Conservation (phyloP, 306 rosid species). For the Cicer bijugum region DNA sequence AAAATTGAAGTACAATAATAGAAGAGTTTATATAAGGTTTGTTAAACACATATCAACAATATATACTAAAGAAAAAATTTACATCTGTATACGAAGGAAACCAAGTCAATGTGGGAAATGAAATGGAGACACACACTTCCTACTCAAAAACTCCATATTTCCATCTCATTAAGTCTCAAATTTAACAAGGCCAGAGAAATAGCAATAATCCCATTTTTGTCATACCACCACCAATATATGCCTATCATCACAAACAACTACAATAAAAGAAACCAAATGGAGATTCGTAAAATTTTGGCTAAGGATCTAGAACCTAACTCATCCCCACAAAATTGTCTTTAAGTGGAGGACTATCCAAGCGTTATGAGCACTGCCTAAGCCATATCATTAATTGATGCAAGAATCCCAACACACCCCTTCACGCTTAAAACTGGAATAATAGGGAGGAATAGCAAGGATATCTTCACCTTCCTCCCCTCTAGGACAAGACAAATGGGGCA, state of each 20-base stretch:
- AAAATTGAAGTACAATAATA: constrained; percentile 25
- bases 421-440: neutral
- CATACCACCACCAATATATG: constrained; percentile 16
- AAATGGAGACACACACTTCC: constrained; percentile 33
- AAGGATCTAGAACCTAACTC: neutral
- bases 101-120: constrained; percentile 29
- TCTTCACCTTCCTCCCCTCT: neutral
- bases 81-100: neutral
- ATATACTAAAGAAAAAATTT: neutral
- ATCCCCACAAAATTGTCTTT: neutral
- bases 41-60: constrained; percentile 29
- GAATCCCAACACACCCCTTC: neutral
- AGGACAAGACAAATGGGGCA: neutral
- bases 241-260: constrained; percentile 17
- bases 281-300: neutral
- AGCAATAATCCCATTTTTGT: neutral
- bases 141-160: constrained; percentile 18
- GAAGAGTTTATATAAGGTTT: constrained; percentile 5
- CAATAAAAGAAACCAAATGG: constrained; percentile 1
- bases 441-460: neutral
- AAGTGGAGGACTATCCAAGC: neutral
- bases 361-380: neutral
- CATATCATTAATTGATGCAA: neutral
- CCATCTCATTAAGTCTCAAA: constrained; percentile 6
- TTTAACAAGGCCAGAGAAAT: constrained; percentile 32